Percentiles rank a stretch among this genome's conserved stretches.
Evolutionary conservation across 2,329 filamentous ascomycete genomes (phyloP).

Genomic region (Zymoseptoria passerinii): DNA sequence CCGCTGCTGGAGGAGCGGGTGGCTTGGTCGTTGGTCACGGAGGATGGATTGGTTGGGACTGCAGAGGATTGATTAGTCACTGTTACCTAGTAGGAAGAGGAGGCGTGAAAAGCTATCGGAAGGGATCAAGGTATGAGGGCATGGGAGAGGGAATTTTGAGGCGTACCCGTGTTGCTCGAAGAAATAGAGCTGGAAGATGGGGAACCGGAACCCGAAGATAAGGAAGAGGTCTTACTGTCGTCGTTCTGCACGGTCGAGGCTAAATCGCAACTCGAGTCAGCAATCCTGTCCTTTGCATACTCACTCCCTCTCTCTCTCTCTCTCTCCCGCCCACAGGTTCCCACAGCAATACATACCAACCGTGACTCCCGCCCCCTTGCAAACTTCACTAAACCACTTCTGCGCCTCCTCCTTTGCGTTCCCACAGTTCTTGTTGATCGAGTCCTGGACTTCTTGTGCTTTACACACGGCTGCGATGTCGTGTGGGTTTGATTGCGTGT

Average conservation of each 20-base stretch:
- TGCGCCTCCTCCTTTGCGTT: conserved; percentile 22
- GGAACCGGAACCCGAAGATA: conserved; percentile 3
- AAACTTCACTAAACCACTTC: conserved; percentile 26
- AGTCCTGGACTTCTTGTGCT: conserved; percentile 21
- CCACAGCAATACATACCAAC: conserved; percentile 19
- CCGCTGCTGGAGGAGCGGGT: conserved; percentile 8
- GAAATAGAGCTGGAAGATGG: neutral
- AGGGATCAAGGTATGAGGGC: too few relatives aligned
- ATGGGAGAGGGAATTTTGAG: too few relatives aligned
- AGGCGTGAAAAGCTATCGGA: too few relatives aligned
- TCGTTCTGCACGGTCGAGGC: neutral
- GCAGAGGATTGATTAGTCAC: conserved; percentile 7
- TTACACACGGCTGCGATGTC: conserved; percentile 26
- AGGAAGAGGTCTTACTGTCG: conserved; percentile 2
- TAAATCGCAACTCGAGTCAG: neutral
- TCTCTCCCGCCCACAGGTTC: neutral
- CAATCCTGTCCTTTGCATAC: neutral
- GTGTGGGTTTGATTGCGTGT: conserved; percentile 29
- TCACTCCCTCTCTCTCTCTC: too few relatives aligned
- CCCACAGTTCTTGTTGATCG: conserved; percentile 26
- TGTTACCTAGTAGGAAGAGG: too few relatives aligned
- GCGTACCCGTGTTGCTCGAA: neutral
- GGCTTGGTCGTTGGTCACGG: conserved; percentile 1
- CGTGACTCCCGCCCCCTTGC: conserved; percentile 26
- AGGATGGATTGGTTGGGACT: conserved; percentile 4